These are phyloP conservation scores for Tetrapisispora iriomotensis DNA, from an alignment of 805 yeast species.

Conservation along the genomic window DNA sequence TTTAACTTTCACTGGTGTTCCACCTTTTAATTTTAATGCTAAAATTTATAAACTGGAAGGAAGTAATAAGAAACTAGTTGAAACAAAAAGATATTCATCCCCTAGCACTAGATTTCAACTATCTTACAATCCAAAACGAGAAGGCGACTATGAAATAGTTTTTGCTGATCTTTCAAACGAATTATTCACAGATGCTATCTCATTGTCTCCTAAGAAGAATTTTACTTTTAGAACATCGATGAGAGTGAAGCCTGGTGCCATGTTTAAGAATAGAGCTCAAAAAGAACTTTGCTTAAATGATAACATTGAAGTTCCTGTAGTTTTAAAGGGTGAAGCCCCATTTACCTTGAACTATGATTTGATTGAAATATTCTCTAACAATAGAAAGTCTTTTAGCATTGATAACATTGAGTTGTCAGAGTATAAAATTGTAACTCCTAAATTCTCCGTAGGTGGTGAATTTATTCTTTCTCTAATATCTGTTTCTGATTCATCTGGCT, in stretches of 20 bases:
- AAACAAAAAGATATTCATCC: slow-evolving; percentile 31
- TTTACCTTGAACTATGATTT: slow-evolving; percentile 62
- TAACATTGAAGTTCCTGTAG: slow-evolving; percentile 40
- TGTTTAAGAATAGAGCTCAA: slow-evolving; percentile 20
- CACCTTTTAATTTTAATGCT: slow-evolving; percentile 68
- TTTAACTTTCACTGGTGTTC: slow-evolving; percentile 58
- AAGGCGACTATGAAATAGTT: slow-evolving; percentile 71
- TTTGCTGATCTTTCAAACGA: slow-evolving; percentile 58
- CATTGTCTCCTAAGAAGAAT: slow-evolving; percentile 29
- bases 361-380: slow-evolving; percentile 43
- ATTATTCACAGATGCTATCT: slow-evolving; percentile 40
- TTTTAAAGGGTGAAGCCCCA: slow-evolving; percentile 73
- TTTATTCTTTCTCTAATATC: slow-evolving; percentile 54
- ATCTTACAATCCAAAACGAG: slow-evolving; percentile 64
- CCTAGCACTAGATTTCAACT: slow-evolving; percentile 43
- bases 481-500: slow-evolving; percentile 65
- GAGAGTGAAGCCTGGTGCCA: slow-evolving; percentile 57
- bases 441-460: slow-evolving; percentile 58
- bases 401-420: slow-evolving; percentile 32
- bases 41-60: slow-evolving; percentile 46
- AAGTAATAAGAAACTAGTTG: slow-evolving; percentile 26
- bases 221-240: slow-evolving; percentile 59
- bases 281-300: slow-evolving; percentile 40
- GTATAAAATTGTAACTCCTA: slow-evolving; percentile 43
- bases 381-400: slow-evolving; percentile 35